Conservation (phyloP, 2,329 filamentous ascomycete species). For the Diaporthe capsici region DNA sequence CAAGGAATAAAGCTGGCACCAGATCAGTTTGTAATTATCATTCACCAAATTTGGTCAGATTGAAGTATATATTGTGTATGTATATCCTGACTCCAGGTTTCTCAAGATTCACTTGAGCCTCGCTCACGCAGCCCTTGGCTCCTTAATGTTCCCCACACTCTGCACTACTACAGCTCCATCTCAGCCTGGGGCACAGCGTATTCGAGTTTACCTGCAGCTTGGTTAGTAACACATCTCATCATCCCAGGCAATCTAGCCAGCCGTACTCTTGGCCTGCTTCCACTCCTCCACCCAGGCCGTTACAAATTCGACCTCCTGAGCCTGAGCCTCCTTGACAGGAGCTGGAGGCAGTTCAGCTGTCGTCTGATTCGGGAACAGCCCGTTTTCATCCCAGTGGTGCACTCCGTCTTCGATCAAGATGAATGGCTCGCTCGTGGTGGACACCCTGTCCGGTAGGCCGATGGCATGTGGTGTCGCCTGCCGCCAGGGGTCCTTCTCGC, state of each 20-base stretch:
- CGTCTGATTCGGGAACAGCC: constrained; percentile 74
- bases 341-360: constrained; percentile 69
- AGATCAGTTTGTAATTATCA: no score
- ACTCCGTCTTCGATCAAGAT: constrained; percentile 81
- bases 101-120: background rate
- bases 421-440: constrained; percentile 76
- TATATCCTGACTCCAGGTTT: background rate
- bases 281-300: constrained; percentile 77
- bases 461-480: constrained; percentile 79
- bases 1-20: background rate
- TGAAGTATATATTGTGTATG: background rate
- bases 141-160: background rate
- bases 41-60: background rate
- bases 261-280: constrained; percentile 46
- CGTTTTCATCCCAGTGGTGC: constrained; percentile 86
- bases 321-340: constrained; percentile 71
- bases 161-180: constrained; percentile 30
- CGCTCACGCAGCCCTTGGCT: background rate
- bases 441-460: constrained; percentile 68
- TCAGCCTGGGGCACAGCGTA: background rate
- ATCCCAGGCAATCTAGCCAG: constrained; percentile 4
- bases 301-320: constrained; percentile 72
- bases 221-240: constrained; percentile 35
- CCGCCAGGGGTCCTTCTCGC: constrained; percentile 85
- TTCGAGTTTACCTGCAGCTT: constrained; percentile 24